Evolutionary conservation across 2,329 filamentous ascomycete species (phyloP).

Genomic region (Alternaria arborescens): DNA sequence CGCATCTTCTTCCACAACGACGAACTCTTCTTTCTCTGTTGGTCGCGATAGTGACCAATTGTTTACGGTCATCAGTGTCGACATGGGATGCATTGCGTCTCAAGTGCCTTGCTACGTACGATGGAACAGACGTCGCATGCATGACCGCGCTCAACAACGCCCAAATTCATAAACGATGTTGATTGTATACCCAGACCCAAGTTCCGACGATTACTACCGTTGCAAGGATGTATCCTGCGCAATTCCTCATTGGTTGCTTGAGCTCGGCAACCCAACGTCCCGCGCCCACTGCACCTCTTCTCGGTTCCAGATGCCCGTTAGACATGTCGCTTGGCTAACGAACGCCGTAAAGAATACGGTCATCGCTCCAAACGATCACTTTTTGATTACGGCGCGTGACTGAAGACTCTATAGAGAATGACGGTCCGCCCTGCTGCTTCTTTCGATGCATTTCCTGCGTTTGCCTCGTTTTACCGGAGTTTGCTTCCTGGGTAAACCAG

Average conservation of each 20-base stretch:
- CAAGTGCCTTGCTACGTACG: neutral
- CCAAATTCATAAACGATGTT: neutral
- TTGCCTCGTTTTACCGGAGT: neutral
- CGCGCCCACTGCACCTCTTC: neutral
- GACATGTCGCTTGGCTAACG: constrained; percentile 3
- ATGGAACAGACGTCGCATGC: neutral
- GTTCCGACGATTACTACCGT: too few relatives aligned
- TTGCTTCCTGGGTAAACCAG: too few relatives aligned
- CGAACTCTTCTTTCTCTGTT: neutral
- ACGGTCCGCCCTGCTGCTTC: neutral
- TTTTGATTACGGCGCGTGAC: constrained; percentile 2
- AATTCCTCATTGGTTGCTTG: constrained; percentile 1
- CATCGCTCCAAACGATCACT: neutral
- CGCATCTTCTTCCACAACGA: neutral
- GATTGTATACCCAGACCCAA: neutral
- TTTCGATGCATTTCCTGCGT: neutral
- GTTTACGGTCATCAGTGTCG: neutral
- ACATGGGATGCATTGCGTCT: neutral
- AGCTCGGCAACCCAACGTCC: constrained; percentile 3
- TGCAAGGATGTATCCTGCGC: neutral
- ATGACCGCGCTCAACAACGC: neutral
- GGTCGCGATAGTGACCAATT: neutral
- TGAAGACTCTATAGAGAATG: neutral
- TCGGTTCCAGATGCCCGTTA: constrained; percentile 4
- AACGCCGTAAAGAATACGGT: neutral